Percentiles rank a stretch among this genome's conserved stretches.
These are phyloP conservation scores for Cucurbita ficifolia DNA, from an alignment of 306 rosid species.

Conservation along the genomic window DNA sequence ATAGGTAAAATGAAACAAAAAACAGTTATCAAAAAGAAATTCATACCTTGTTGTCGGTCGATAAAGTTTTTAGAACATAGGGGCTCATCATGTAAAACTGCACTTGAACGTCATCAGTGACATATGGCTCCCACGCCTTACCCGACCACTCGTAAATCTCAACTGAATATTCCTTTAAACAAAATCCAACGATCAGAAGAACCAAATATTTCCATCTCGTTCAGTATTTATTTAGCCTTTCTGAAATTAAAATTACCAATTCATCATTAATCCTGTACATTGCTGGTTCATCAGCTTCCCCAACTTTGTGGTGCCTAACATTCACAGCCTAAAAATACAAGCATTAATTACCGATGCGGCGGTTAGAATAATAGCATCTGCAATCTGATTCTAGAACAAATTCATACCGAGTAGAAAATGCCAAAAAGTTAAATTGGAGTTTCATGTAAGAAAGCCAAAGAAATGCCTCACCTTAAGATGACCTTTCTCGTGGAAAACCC, in stretches of 20 bases:
- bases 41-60: slow-evolving; percentile 59
- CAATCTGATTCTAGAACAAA: neutral
- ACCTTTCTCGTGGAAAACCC: slow-evolving; percentile 96
- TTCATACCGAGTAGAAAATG: neutral
- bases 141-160: slow-evolving; percentile 95
- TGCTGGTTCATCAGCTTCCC: slow-evolving; percentile 67
- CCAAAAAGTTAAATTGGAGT: neutral
- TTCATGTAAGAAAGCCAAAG: neutral
- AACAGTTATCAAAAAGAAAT: neutral
- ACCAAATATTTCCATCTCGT: slow-evolving; percentile 1
- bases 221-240: neutral
- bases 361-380: neutral
- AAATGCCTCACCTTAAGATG: slow-evolving; percentile 71
- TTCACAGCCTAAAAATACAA: slow-evolving; percentile 44
- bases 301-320: slow-evolving; percentile 73
- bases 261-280: slow-evolving; percentile 83
- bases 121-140: slow-evolving; percentile 78
- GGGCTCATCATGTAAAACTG: slow-evolving; percentile 99
- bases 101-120: slow-evolving; percentile 80
- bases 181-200: slow-evolving; percentile 16
- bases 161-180: slow-evolving; percentile 66
- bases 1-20: neutral
- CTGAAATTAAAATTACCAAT: slow-evolving; percentile 39
- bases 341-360: slow-evolving; percentile 12
- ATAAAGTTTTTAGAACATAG: slow-evolving; percentile 77